Base-by-base conservation (phyloP, 306 rosid species). In the Bauhinia variegata region DNA sequence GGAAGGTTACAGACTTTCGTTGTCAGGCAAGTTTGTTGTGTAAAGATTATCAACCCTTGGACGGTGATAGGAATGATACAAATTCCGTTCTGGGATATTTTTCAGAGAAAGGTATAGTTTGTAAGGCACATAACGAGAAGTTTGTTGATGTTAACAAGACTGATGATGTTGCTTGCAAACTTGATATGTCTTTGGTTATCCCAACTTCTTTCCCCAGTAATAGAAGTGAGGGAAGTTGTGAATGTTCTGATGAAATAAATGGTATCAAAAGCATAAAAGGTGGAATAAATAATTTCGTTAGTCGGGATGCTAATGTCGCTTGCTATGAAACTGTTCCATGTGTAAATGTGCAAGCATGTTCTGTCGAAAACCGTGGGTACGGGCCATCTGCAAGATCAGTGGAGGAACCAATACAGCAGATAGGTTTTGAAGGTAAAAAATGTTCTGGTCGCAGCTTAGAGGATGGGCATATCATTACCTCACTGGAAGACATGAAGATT, bases 201-300 rank as follows among this genome's bases (percentile, higher is more conserved):
- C 12, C 68, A 55, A 63, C 60, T 55, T 38, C 67, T 53, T 19
- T 75, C 58, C 56, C 67, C 59, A 58, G 55, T 56, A 72, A 68
- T 63, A 44, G 31, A 41, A 42, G 52, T 48, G 30, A 48, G 57
- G 77, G 15, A 36, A 59, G 16, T 68, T 60, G 33, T 71, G 70
- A 68, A 53, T 15, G 32, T 80, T 71, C 76, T 72, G 76, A 71
- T 58, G 82, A 73, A 64, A 47, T 67, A 53, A 72, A 62, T 78
- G 63, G 41, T 63, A 47, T 36, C 28, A 57, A 54, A 6, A 51
- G 73, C 80, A 42, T 61, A 65, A 61, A 64, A 60, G 61, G 75
- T 43, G 74, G 65, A 48, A 34, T 39, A n/a, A 48, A 52, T 71
- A 60, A 23, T 75, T 28, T 67, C 76, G 58, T 37, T 56, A 39